phyloP scores from a whole-genome alignment of 108 stramenopile species.

The Pseudonitzschia pungens region DNA sequence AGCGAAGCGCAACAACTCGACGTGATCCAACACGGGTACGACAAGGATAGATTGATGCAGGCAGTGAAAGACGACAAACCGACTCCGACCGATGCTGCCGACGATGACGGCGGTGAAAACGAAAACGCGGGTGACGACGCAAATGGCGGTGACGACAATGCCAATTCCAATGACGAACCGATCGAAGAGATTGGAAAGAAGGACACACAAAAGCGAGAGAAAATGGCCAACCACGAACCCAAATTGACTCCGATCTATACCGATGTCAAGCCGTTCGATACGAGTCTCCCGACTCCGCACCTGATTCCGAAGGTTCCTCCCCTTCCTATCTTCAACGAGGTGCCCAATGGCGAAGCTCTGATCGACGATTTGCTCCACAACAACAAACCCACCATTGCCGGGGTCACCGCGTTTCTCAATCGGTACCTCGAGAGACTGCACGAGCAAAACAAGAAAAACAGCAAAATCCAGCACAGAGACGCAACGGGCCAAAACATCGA shows the following conservation, averaged over 20 bases:
- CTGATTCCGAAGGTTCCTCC: neutral
- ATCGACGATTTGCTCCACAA: conserved; percentile 14
- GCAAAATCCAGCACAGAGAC: neutral
- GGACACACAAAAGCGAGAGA: too few species aligned
- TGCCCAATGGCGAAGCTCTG: conserved; percentile 5
- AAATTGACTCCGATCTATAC: neutral
- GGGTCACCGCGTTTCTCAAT: conserved; percentile 17
- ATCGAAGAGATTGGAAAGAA: too few species aligned
- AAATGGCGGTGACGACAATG: neutral
- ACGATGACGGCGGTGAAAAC: neutral
- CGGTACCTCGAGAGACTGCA: conserved; percentile 6
- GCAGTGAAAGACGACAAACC: neutral
- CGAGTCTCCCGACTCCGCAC: conserved; percentile 8
- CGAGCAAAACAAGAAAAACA: neutral
- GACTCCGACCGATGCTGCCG: neutral
- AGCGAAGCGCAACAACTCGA: neutral
- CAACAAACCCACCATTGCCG: conserved; percentile 22
- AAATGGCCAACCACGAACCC: conserved; percentile 9
- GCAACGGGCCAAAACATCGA: conserved; percentile 7
- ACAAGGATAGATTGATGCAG: too few species aligned
- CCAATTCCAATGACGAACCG: neutral
- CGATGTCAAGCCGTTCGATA: conserved; percentile 4
- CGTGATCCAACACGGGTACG: neutral
- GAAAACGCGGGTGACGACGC: neutral
- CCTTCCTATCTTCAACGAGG: conserved; percentile 6